These are phyloP conservation scores for Alternaria rosae DNA, from an alignment of 2,329 filamentous ascomycete species.

Conservation along the genomic window DNA sequence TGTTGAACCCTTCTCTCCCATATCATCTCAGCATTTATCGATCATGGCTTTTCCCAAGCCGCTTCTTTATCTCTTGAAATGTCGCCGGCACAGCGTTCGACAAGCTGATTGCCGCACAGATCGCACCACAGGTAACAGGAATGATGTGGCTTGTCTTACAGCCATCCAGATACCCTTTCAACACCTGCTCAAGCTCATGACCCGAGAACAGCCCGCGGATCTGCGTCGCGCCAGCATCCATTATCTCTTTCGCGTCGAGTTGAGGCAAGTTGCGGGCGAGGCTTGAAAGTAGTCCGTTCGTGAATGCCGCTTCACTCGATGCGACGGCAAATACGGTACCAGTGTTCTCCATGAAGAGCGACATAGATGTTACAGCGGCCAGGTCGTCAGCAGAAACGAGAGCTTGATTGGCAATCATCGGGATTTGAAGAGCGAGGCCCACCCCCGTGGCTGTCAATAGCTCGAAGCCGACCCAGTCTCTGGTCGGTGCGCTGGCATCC, in stretches of 20 bases:
- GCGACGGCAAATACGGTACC: constrained; percentile 54
- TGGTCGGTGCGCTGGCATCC: constrained; percentile 44
- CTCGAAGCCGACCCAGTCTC: constrained; percentile 59
- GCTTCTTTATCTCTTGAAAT: constrained; percentile 21
- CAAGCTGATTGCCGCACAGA: constrained; percentile 27
- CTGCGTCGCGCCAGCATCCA: constrained; percentile 56
- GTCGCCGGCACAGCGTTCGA: constrained; percentile 27
- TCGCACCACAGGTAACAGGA: constrained; percentile 28
- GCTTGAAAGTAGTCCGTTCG: constrained; percentile 48
- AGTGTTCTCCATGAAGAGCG: constrained; percentile 54
- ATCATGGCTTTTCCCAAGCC: constrained; percentile 24
- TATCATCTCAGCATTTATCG: constrained; percentile 4
- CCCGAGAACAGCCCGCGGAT: constrained; percentile 47
- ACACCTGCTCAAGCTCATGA: constrained; percentile 26
- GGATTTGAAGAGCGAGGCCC: constrained; percentile 53
- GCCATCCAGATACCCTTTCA: constrained; percentile 35
- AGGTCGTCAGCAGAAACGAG: constrained; percentile 48
- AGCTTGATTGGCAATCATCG: constrained; percentile 52
- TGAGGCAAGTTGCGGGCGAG: constrained; percentile 46
- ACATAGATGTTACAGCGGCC: constrained; percentile 49
- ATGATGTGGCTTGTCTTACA: constrained; percentile 35
- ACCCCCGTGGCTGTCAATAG: constrained; percentile 55
- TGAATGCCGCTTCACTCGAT: constrained; percentile 53
- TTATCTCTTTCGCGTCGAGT: constrained; percentile 45
- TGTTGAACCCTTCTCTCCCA: not conserved